These are phyloP conservation scores for Aureobasidium pullulans DNA, from an alignment of 2,329 filamentous ascomycete species.

Conservation along the genomic window DNA sequence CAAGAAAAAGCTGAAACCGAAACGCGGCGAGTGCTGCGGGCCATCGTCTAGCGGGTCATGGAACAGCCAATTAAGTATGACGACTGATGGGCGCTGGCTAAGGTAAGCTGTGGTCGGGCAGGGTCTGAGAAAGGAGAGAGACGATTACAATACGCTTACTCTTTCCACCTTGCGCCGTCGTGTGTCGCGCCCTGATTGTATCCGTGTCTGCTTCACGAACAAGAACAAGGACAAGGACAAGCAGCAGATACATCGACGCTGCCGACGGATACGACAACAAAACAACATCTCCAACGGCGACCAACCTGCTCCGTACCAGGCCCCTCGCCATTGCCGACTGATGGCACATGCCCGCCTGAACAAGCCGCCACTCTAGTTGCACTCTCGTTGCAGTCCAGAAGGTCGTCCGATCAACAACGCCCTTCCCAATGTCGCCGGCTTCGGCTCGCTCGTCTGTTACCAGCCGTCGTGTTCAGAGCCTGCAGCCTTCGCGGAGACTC, in stretches of 20 bases:
- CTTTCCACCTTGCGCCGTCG: neutral
- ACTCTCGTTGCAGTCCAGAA: neutral
- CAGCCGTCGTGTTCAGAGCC: constrained; percentile 35
- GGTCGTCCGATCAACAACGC: neutral
- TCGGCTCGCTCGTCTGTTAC: constrained; percentile 27
- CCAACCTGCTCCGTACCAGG: neutral
- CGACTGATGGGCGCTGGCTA: neutral
- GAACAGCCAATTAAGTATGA: constrained; percentile 7
- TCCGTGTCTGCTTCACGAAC: neutral
- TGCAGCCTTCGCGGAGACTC: constrained; percentile 34
- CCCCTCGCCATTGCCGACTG: neutral
- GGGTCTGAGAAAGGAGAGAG: constrained; percentile 4
- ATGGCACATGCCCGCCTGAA: constrained; percentile 1
- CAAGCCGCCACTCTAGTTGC: neutral
- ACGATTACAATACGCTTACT: too few species aligned
- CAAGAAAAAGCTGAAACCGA: constrained; percentile 8
- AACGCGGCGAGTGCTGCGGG: constrained; percentile 4
- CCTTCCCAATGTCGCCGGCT: constrained; percentile 20
- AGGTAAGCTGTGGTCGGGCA: neutral
- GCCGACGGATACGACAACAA: neutral
- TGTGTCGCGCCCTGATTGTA: neutral
- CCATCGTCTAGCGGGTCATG: neutral
- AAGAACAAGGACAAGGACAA: neutral
- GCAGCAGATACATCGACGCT: neutral
- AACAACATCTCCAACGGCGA: neutral